Evolutionary conservation across 2,329 filamentous ascomycete genomes (phyloP).

Genomic region (Fusarium ambrosium): DNA sequence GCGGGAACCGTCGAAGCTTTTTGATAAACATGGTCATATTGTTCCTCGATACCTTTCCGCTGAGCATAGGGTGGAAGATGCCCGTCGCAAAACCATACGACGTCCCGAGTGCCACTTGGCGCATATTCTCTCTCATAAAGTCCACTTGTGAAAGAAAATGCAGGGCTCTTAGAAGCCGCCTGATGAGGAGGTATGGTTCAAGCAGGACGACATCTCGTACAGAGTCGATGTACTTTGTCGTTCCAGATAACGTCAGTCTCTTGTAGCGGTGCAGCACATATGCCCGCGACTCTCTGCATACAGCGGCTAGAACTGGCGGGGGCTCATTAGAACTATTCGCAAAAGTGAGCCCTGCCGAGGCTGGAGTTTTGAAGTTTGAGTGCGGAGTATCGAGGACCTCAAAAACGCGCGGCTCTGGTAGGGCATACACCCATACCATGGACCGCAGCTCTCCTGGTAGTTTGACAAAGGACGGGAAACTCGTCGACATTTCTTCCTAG

Average conservation of each 20-base stretch:
- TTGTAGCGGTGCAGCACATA: conserved; percentile 31
- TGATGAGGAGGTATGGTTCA: conserved; percentile 35
- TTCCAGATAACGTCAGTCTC: conserved; percentile 27
- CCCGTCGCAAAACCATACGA: conserved; percentile 41
- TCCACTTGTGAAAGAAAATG: conserved; percentile 34
- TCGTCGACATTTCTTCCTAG: conserved; percentile 12
- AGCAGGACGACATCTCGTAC: conserved; percentile 35
- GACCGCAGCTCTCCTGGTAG: conserved; percentile 36
- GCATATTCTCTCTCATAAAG: conserved; percentile 29
- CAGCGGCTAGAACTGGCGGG: conserved; percentile 26
- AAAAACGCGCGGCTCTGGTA: conserved; percentile 38
- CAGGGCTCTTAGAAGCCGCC: conserved; percentile 32
- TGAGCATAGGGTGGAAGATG: conserved; percentile 37
- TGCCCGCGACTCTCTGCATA: conserved; percentile 28
- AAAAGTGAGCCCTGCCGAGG: conserved; percentile 34
- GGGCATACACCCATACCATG: conserved; percentile 36
- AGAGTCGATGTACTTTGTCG: conserved; percentile 34
- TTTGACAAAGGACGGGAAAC: conserved; percentile 30
- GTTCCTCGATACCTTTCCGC: conserved; percentile 38
- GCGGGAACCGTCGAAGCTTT: conserved; percentile 32
- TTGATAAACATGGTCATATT: conserved; percentile 36
- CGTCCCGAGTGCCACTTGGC: conserved; percentile 37
- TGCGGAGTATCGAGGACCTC: conserved; percentile 39
- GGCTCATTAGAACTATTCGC: conserved; percentile 35
- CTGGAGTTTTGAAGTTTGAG: conserved; percentile 35